Percentiles rank a stretch among this genome's conserved stretches.
phyloP scores from a whole-genome alignment of 805 yeast genomes.

The Danielozyma ontarioensis region DNA sequence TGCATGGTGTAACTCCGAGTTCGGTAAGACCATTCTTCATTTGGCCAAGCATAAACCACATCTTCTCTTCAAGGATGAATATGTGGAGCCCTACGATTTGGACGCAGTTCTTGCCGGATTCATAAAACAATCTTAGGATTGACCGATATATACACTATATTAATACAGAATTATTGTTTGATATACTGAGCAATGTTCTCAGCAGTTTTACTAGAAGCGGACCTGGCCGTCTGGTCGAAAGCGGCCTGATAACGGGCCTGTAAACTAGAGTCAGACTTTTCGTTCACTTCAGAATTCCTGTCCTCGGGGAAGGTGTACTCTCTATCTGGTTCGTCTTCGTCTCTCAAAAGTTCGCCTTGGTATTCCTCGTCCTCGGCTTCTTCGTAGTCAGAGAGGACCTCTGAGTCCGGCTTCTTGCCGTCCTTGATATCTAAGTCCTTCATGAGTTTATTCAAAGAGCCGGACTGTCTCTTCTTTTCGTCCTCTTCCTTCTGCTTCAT shows the following conservation, averaged over 20 bases:
- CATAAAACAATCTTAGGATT: no score
- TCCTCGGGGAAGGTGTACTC: conserved; percentile 71
- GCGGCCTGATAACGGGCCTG: conserved; percentile 73
- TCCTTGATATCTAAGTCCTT: conserved; percentile 74
- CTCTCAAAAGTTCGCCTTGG: conserved; percentile 44
- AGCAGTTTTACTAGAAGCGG: conserved; percentile 62
- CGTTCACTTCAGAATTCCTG: conserved; percentile 55
- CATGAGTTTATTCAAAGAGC: conserved; percentile 69
- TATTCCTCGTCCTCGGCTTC: conserved; percentile 47
- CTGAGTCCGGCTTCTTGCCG: conserved; percentile 28
- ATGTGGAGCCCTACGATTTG: conserved; percentile 23
- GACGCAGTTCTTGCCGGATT: conserved; percentile 15
- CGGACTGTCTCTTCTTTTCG: conserved; percentile 67
- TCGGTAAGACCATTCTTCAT: conserved; percentile 80
- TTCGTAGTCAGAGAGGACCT: conserved; percentile 46
- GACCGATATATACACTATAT: no score
- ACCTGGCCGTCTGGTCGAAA: conserved; percentile 55
- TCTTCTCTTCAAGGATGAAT: conserved; percentile 52
- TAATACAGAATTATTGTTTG: no score
- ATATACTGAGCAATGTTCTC: conserved; percentile 69
- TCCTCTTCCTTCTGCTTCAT: conserved; percentile 70
- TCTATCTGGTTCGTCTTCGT: conserved; percentile 45
- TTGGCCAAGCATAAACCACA: conserved; percentile 71
- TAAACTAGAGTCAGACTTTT: conserved; percentile 42
- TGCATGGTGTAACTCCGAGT: conserved; percentile 91